phyloP scores from a whole-genome alignment of 306 rosid genomes.

The Fragaria vesca region DNA sequence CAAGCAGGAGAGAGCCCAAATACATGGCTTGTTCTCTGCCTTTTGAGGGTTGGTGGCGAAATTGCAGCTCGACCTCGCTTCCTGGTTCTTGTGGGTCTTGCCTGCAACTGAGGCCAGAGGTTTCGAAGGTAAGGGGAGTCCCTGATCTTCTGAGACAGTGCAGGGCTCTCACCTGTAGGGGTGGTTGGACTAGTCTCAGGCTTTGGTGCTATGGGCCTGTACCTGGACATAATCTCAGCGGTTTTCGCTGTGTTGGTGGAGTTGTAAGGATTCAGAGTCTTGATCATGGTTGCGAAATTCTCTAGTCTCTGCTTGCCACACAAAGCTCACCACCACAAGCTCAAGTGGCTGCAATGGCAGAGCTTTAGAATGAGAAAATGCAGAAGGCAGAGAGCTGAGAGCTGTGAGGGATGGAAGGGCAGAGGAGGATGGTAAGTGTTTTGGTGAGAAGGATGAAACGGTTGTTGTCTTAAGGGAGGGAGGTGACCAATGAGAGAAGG shows the following conservation, averaged over 20 bases:
- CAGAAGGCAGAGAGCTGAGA: not conserved
- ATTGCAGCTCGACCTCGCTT: slow-evolving; percentile 64
- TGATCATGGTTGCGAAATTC: slow-evolving; percentile 52
- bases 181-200: slow-evolving; percentile 50
- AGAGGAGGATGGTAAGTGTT: not conserved
- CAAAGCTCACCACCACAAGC: not conserved
- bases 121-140: slow-evolving; percentile 73
- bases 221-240: slow-evolving; percentile 90
- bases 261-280: slow-evolving; percentile 60
- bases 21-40: slow-evolving; percentile 47
- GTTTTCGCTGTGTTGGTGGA: slow-evolving; percentile 58
- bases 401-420: too few species aligned
- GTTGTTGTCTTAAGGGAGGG: slow-evolving; percentile 13
- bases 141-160: slow-evolving; percentile 57
- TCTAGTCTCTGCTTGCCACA: not conserved
- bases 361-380: not conserved
- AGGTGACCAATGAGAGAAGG: slow-evolving; percentile 44
- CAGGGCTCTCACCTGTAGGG: slow-evolving; percentile 33
- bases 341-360: not conserved
- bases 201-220: slow-evolving; percentile 90
- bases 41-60: slow-evolving; percentile 51
- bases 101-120: slow-evolving; percentile 86
- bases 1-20: slow-evolving; percentile 49
- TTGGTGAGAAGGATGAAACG: not conserved
- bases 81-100: slow-evolving; percentile 83